Base-by-base conservation (phyloP, 495 filamentous ascomycete species). In the Viridothelium virens region DNA sequence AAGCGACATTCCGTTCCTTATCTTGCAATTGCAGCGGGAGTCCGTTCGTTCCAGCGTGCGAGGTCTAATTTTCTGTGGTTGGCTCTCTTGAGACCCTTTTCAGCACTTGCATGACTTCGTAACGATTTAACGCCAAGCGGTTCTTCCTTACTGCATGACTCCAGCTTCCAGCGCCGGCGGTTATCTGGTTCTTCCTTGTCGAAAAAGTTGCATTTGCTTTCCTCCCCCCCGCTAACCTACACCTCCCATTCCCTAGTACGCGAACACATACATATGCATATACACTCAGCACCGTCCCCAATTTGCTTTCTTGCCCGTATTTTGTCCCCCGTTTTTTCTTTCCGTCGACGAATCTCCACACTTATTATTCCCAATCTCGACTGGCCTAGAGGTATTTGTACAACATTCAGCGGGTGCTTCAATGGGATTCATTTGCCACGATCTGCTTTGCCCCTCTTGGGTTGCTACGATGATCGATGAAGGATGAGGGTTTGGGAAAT, bases 1-100 rank as follows among this genome's bases (percentile, higher is more conserved):
- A 63, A 63, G 61, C 61, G 61, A 63, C 61, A 63, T 63, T 41
- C 61, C 61, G 37, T 63, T 63, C 61, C 41, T 63, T 41, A 0
- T 41, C 38, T 63, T 41, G 59, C 38, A 16, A 62, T 37, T 62
- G 37, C 37, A 25, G 61, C 41, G 37, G 37, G 61, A 47, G 61
- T 63, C 53, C 53, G 53, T 59, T 36, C 53, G 53, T 59, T 59
- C 53, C 14, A 59, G 53, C 53, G 53, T 36, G 53, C 53, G 31
- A 59, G 53, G 53, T 59, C 53, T 18, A 59, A 34, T 59, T 59
- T 59, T 14, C 53, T 59, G 53, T 59, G 53, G 53, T 59, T 59
- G 53, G 53, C 53, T 59, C 53, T 59, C 53, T 59, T 59, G 53
- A 59, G 36, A 59, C 53, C 53, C 53, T 59, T 59, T 59, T 59